Conservation (phyloP, 495 filamentous ascomycete genomes). For the Xylaria telfairii region DNA sequence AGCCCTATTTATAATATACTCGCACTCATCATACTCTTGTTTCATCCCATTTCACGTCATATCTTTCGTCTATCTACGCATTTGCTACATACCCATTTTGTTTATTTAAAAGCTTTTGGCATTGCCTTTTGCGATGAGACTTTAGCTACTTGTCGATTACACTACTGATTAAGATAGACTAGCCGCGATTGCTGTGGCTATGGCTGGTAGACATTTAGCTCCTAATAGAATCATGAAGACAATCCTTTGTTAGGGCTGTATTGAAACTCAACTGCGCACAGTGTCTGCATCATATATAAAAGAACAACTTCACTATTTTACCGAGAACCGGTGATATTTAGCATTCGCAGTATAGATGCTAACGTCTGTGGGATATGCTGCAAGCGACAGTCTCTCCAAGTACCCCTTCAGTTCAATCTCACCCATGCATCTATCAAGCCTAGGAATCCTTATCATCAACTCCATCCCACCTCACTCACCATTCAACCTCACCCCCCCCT, state of each 20-base stretch:
- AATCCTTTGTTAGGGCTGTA: neutral
- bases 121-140: neutral
- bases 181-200: no score
- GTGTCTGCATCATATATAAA: neutral
- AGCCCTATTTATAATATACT: neutral
- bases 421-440: neutral
- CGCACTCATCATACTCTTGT: neutral
- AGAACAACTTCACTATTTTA: neutral
- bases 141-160: neutral
- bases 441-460: neutral
- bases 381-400: neutral
- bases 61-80: neutral
- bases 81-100: neutral
- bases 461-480: neutral
- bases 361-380: neutral
- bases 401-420: neutral
- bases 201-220: neutral
- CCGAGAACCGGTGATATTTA: neutral
- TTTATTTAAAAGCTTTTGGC: neutral
- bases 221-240: slow-evolving; percentile 2
- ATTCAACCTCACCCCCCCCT: neutral
- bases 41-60: neutral
- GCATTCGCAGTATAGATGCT: neutral
- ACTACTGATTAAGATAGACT: neutral
- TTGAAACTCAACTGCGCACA: neutral